Percentiles rank a stretch among this genome's conserved stretches.
These are phyloP conservation scores for Microcyclosporella mali DNA, from an alignment of 2,329 filamentous ascomycete species.

Conservation along the genomic window DNA sequence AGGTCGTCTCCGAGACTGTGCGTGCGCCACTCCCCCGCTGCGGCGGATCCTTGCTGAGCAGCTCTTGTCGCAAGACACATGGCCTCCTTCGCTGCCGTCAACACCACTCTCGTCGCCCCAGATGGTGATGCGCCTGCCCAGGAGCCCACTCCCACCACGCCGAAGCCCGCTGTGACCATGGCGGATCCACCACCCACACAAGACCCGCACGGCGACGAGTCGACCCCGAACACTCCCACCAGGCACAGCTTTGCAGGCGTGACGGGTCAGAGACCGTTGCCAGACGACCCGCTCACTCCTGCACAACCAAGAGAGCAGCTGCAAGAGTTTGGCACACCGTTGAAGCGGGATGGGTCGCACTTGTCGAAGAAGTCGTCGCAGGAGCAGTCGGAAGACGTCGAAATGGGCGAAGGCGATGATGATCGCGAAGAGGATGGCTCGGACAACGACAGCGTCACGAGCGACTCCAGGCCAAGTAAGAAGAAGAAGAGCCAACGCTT, in stretches of 20 bases:
- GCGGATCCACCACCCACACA: constrained; percentile 31
- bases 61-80: constrained; percentile 15
- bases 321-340: constrained; percentile 23
- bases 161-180: constrained; percentile 40
- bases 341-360: constrained; percentile 54
- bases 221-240: constrained; percentile 56
- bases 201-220: constrained; percentile 35
- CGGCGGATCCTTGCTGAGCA: constrained; percentile 14
- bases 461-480: constrained; percentile 67
- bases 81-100: constrained; percentile 37
- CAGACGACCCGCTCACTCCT: constrained; percentile 22
- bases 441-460: constrained; percentile 45
- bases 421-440: constrained; percentile 59
- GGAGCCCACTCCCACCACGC: constrained; percentile 53
- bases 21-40: constrained; percentile 17
- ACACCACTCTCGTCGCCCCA: constrained; percentile 25
- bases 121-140: constrained; percentile 44
- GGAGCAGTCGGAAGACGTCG: constrained; percentile 59
- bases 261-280: constrained; percentile 42
- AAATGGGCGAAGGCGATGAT: constrained; percentile 64
- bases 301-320: constrained; percentile 9
- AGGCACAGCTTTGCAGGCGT: constrained; percentile 47
- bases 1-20: constrained; percentile 3
- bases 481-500: constrained; percentile 97
- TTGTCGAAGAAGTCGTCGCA: constrained; percentile 53